Base-by-base conservation (phyloP, 192 early-diverging fungal species). In the Mortierella antarctica region DNA sequence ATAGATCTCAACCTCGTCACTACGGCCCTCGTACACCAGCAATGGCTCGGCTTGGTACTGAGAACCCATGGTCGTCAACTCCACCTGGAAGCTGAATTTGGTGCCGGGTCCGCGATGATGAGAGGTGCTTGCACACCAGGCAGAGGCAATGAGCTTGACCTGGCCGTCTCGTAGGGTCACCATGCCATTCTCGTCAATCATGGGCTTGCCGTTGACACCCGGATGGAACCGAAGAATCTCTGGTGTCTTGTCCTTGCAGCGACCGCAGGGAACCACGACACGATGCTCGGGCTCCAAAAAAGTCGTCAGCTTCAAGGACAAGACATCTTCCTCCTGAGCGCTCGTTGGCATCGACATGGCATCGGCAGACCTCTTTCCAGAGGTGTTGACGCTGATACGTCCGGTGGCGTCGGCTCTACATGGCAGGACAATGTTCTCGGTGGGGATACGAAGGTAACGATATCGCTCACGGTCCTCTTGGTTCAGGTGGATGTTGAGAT, bases 161-260 rank as follows among this genome's bases (percentile, higher is more conserved):
- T 80, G 77, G 7, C 77, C 77, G 20, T 72, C 64, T 5, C 70
- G 64, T 10, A 80, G 54, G 3, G 77, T 42, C 17, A 80, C 77
- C 70, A 80, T 80, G 42, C 77, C 77, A 31, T 80, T 80, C 70
- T 80, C 77, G 39, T 80, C 77, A 58, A 80, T 80, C 77, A 80
- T 80, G 40, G 77, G 77, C 54, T 80, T 80, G 63, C 77, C 77
- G 18, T 80, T 80, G 53, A 80, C 77, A 59, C 77, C 77, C 10
- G 77, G 77, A 20, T 80, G 77, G 65, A 72, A 80, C 2, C 77
- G 63, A 17, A 80, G 49, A 20, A 80, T 80, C 65, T 80, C 77
- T 40, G 77, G 65, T 6, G 77, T 79, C 65, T 80, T 80, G 60
- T 80, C 77, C 44, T 72, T 80, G 60, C 77, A 80, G 45, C 77